Conservation (phyloP, 805 yeast genomes). For the Candida bentonensis region DNA sequence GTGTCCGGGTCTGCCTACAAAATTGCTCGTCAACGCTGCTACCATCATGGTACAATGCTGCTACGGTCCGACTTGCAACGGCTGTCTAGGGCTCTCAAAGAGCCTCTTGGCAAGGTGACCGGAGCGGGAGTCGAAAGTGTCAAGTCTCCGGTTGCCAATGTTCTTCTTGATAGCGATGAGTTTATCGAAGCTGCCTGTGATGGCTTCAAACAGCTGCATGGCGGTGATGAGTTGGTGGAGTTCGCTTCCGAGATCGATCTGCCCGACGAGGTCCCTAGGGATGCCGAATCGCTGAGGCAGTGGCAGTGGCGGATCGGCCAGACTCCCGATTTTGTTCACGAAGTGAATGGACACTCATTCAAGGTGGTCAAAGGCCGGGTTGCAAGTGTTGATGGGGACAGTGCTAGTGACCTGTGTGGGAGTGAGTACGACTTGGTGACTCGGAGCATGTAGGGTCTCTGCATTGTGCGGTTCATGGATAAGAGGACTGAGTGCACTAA, state of each 20-base stretch:
- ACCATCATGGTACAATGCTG: constrained; percentile 95
- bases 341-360: constrained; percentile 23
- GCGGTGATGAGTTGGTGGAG: constrained; percentile 4
- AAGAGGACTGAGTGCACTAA: too few species aligned
- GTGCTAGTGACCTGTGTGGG: neutral
- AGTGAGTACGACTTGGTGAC: neutral
- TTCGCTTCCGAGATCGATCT: constrained; percentile 4
- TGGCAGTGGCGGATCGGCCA: constrained; percentile 70
- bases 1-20: constrained; percentile 92
- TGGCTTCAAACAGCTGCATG: constrained; percentile 26
- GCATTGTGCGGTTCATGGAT: too few species aligned
- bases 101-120: constrained; percentile 29
- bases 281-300: constrained; percentile 27
- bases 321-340: constrained; percentile 61
- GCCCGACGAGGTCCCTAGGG: constrained; percentile 17
- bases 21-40: constrained; percentile 63
- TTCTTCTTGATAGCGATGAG: constrained; percentile 30
- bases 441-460: too few species aligned
- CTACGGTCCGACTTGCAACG: constrained; percentile 48
- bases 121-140: constrained; percentile 60
- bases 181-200: constrained; percentile 32
- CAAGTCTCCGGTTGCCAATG: constrained; percentile 62
- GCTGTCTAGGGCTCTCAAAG: constrained; percentile 45
- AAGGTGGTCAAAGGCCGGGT: constrained; percentile 38
- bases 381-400: neutral